Evolutionary conservation across 2,329 filamentous ascomycete species (phyloP), one percentile per base, ranked within the genome.

Genomic region (Ceratocystis eucalypticola): DNA sequence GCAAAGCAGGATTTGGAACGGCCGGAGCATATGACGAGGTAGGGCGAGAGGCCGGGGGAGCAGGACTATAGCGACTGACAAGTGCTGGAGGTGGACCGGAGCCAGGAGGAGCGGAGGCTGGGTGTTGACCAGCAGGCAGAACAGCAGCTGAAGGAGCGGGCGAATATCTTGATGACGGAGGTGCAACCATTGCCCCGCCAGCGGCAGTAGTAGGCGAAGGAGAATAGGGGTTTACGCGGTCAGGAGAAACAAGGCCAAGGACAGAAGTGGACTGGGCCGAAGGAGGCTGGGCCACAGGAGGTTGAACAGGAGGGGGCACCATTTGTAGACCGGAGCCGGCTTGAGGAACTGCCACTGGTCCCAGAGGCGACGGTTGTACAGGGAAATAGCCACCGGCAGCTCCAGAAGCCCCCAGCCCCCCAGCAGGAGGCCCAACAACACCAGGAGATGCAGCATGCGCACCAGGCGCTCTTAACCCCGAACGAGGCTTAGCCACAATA

Each of bases 401-500:
- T 74, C 71, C 46, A 75, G 78, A 30, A 55, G 20, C n/a, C 2
- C 48, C 46, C 2, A 20, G 8, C 7, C 48, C n/a, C 20, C 48
- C 48, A 12, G 48, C n/a, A 22, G 48, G 37, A 41, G 37, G 48
- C 48, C 10, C 15, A 20, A 30, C 53, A 15, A 28, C 53, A 28
- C 73, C 73, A 17, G 80, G 79, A 6, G 80, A 81, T 4, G 75
- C 72, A 50, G 75, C 73, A 44, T 77, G 72, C 30, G 74, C 75
- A 70, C 78, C 80, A 63, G 64, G 50, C 33, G 82, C 81, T 65
- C 84, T 80, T 1, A 83, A 82, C 28, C 80, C 79, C 20, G 84
- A 82, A 30, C 86, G 82, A n/a, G 84, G 81, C 72, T 80, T 86
- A 3, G 82, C 75, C 1, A 80, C 75, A 64, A 87, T 74, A 0